These are phyloP conservation scores for Durio zibethinus DNA, from an alignment of 345 rosid genomes.

Conservation along the genomic window DNA sequence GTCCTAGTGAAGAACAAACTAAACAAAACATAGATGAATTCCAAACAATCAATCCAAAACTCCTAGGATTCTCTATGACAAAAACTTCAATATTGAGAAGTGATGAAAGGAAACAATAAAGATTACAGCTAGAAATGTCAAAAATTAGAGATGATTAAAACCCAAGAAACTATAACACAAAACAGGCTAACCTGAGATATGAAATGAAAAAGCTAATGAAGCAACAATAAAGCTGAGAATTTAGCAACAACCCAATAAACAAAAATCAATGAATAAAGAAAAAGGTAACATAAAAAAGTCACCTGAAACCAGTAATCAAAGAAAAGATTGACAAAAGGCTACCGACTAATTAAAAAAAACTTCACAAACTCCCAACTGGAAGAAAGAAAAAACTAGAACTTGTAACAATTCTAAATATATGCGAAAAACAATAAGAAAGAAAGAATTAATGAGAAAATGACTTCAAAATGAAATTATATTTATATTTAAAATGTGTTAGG, in stretches of 20 bases:
- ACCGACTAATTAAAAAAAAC: background rate
- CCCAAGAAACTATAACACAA: background rate
- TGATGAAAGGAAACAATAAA: background rate
- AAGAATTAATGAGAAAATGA: background rate
- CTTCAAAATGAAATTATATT: background rate
- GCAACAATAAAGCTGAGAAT: background rate
- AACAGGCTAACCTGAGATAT: conserved; percentile 2
- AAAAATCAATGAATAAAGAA: background rate
- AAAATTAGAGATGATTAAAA: background rate
- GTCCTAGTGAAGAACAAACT: background rate
- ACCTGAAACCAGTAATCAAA: background rate
- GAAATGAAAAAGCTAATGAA: background rate
- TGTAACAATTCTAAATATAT: background rate
- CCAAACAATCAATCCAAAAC: conserved; percentile 1
- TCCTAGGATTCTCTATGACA: conserved; percentile 2
- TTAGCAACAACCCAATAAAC: background rate
- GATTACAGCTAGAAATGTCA: background rate
- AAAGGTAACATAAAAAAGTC: background rate
- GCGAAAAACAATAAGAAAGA: background rate
- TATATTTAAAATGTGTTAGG: background rate
- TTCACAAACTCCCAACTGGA: background rate
- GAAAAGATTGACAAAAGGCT: background rate
- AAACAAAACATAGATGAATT: background rate
- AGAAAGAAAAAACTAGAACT: background rate
- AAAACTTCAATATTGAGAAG: background rate